Percentiles rank a stretch among this genome's conserved stretches.
These are phyloP conservation scores for Petunia axillaris DNA, from an alignment of 257 asterid genomes.

Conservation along the genomic window DNA sequence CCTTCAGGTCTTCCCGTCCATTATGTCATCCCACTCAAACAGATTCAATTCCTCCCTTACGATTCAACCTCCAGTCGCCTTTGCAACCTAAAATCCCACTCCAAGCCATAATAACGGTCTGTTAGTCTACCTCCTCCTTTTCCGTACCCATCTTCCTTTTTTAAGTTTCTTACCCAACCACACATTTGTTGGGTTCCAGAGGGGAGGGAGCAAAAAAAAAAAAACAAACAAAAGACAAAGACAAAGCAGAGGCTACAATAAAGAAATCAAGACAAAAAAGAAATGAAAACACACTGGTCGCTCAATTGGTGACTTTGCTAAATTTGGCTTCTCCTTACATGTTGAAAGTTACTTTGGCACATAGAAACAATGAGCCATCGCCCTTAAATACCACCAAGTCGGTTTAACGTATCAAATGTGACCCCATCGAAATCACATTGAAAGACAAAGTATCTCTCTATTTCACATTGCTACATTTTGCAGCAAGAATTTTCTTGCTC, in stretches of 20 bases:
- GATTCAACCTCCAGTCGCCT: not conserved
- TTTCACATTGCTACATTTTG: conserved; percentile 2
- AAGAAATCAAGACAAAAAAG: not conserved
- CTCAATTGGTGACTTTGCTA: not conserved
- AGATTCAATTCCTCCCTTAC: not conserved
- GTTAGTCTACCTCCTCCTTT: not conserved
- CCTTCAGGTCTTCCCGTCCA: conserved; percentile 1
- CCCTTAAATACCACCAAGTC: not conserved
- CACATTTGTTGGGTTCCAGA: not conserved
- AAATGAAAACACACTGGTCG: not conserved
- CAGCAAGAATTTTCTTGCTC: not conserved
- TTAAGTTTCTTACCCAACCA: not conserved
- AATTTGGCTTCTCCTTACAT: not conserved
- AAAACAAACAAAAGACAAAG: not conserved
- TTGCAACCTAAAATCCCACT: not conserved
- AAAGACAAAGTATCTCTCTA: not conserved
- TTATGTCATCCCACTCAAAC: conserved; percentile 1
- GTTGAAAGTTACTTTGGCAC: not conserved
- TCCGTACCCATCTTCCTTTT: not conserved
- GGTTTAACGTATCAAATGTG: not conserved
- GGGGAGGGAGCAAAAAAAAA: not conserved
- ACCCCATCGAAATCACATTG: not conserved
- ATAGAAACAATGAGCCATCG: not conserved
- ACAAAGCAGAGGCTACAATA: not conserved
- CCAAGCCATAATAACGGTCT: not conserved